Conservation (phyloP, 345 rosid genomes). For the Rhizophora mangle region DNA sequence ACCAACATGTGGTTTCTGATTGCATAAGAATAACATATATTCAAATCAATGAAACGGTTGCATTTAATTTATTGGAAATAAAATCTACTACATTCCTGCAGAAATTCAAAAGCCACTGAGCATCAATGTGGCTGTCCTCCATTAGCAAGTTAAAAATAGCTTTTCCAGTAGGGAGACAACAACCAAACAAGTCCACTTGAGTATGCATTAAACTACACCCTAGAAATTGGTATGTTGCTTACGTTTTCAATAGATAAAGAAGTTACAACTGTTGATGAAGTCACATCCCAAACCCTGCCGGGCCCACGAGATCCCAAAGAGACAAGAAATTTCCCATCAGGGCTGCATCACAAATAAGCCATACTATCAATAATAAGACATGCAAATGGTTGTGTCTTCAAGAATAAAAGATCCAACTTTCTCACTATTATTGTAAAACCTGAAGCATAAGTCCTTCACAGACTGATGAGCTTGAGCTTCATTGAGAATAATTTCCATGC, state of each 20-base stretch:
- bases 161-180: neutral
- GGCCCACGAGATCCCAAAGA: conserved; percentile 67
- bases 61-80: neutral
- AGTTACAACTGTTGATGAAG: conserved; percentile 50
- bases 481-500: conserved; percentile 61
- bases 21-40: neutral
- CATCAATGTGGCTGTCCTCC: too few species aligned
- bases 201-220: neutral
- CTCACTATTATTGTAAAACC: conserved; percentile 37
- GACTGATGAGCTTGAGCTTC: conserved; percentile 66
- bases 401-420: conserved; percentile 14
- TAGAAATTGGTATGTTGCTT: conserved; percentile 19
- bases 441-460: conserved; percentile 69
- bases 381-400: conserved; percentile 8
- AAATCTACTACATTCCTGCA: neutral
- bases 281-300: conserved; percentile 87
- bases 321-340: conserved; percentile 75
- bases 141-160: neutral
- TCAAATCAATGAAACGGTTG: neutral
- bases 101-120: neutral
- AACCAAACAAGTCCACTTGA: neutral
- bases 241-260: conserved; percentile 68
- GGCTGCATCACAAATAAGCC: conserved; percentile 43
- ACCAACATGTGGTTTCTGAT: neutral
- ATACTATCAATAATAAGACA: conserved; percentile 16